These are phyloP conservation scores for Climacium dendroides DNA, from an alignment of 225 moss, liverwort and hornwort species.

Conservation along the genomic window DNA sequence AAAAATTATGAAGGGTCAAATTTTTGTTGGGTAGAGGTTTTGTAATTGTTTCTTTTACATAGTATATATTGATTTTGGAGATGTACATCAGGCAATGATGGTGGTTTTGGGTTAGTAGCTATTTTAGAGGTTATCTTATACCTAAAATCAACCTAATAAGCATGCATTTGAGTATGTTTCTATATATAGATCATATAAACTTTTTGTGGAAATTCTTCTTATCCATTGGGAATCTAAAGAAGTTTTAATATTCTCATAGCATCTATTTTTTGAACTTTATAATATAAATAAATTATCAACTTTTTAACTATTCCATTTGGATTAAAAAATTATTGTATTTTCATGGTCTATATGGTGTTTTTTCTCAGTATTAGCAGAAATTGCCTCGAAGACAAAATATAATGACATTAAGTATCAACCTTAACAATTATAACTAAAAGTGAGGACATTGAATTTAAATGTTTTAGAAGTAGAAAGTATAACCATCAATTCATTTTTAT, in stretches of 20 bases:
- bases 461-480: not conserved
- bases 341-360: not conserved
- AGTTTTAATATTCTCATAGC: not conserved
- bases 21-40: not conserved
- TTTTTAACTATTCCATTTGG: not conserved
- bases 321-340: not conserved
- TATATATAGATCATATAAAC: not conserved
- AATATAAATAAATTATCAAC: too few species aligned
- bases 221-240: not conserved
- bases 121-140: accelerated
- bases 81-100: not conserved
- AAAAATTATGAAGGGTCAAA: not conserved
- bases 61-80: not conserved
- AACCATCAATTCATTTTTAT: not conserved
- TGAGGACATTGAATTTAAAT: not conserved
- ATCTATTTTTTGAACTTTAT: not conserved
- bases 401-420: not conserved
- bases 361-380: not conserved
- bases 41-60: not conserved
- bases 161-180: not conserved
- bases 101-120: accelerated
- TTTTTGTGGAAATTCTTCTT: not conserved
- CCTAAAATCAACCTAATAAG: not conserved
- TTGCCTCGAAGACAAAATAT: too few species aligned
- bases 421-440: not conserved